phyloP scores from a whole-genome alignment of 768 basidiomycete genomes.

The Mycena chlorophos region DNA sequence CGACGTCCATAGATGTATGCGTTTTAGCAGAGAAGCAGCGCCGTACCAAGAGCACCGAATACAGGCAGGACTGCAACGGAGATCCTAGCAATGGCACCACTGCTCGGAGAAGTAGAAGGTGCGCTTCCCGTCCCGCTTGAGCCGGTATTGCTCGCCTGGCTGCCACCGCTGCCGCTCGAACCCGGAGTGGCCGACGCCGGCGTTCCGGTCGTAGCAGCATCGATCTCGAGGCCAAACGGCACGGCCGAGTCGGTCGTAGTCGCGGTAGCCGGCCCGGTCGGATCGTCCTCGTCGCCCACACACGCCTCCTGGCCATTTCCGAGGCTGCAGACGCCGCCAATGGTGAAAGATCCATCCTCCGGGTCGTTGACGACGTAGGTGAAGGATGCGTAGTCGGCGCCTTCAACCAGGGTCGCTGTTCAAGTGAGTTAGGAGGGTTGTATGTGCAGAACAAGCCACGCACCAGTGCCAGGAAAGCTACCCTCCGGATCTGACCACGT shows the following conservation, averaged over 20 bases:
- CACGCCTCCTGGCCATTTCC: conserved; percentile 22
- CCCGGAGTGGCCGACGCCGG: neutral
- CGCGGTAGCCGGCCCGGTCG: neutral
- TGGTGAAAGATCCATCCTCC: conserved; percentile 27
- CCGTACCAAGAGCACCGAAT: neutral
- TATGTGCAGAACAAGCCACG: neutral
- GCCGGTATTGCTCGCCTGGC: neutral
- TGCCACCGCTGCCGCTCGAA: neutral
- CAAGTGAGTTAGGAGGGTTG: neutral
- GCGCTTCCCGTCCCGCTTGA: neutral
- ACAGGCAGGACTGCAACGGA: neutral
- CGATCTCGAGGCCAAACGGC: conserved; percentile 31
- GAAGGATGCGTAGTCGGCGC: conserved; percentile 38
- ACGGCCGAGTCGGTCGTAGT: conserved; percentile 26
- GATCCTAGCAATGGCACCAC: neutral
- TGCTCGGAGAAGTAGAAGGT: neutral
- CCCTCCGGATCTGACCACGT: conserved; percentile 19
- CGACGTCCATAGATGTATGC: too few relatives aligned
- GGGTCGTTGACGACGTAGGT: conserved; percentile 31
- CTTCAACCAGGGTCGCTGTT: conserved; percentile 47
- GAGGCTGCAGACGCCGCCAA: conserved; percentile 12
- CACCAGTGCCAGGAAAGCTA: conserved; percentile 20
- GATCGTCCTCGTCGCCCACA: conserved; percentile 17
- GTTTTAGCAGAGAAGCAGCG: neutral
- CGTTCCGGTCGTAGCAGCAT: conserved; percentile 1